Percentiles rank a stretch among this genome's conserved stretches.
phyloP scores from a whole-genome alignment of 306 rosid genomes.

The Argentina anserina region DNA sequence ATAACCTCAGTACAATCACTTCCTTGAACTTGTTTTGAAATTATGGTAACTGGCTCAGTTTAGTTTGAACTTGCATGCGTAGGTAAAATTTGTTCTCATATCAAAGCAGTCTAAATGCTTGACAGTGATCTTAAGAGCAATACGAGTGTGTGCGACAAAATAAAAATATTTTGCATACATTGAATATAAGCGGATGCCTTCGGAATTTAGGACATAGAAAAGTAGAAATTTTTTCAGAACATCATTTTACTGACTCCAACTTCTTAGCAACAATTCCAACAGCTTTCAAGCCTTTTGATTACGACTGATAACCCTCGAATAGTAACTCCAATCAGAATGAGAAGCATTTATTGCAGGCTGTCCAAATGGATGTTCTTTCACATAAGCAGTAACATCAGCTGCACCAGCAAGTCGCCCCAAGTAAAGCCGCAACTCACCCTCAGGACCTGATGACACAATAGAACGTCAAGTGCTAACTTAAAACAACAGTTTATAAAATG shows the following conservation, averaged over 20 bases:
- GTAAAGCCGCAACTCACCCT: slow-evolving; percentile 27
- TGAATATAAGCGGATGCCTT: not conserved
- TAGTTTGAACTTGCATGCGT: no score
- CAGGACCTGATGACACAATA: slow-evolving; percentile 12
- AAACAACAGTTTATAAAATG: not conserved
- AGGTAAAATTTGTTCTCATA: no score
- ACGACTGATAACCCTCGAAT: slow-evolving; percentile 15
- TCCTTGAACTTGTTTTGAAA: no score
- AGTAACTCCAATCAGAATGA: slow-evolving; percentile 32
- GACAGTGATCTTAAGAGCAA: not conserved
- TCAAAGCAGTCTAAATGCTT: not conserved
- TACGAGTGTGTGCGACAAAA: not conserved
- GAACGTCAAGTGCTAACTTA: not conserved
- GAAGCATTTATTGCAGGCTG: slow-evolving; percentile 21
- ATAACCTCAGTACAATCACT: no score
- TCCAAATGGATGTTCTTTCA: slow-evolving; percentile 28
- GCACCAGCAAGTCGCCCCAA: slow-evolving; percentile 29
- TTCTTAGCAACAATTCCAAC: not conserved
- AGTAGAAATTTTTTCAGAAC: not conserved
- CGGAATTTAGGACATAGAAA: not conserved
- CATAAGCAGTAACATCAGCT: slow-evolving; percentile 23
- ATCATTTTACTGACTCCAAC: not conserved
- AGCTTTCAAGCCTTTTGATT: not conserved
- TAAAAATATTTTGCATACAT: not conserved
- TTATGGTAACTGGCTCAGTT: no score